phyloP scores from a whole-genome alignment of 1,284 basidiomycete genomes.

The Fomitopsis schrenkii region DNA sequence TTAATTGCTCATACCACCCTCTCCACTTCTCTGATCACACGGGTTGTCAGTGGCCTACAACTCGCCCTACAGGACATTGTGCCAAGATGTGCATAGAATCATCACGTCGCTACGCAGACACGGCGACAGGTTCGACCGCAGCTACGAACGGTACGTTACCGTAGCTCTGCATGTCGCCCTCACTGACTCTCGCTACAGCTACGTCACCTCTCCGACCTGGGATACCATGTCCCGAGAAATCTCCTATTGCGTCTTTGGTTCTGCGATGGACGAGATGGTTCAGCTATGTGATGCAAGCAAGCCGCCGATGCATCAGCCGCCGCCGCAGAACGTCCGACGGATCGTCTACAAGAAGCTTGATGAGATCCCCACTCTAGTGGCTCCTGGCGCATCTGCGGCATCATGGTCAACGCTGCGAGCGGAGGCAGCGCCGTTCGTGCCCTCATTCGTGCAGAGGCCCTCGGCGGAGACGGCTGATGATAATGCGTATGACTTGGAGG shows the following conservation, averaged over 20 bases:
- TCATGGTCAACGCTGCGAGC: constrained; percentile 10
- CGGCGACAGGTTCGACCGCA: constrained; percentile 14
- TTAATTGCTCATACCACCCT: not conserved
- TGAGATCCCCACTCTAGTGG: constrained; percentile 21
- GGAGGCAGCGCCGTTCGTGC: constrained; percentile 19
- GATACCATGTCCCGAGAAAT: constrained; percentile 27
- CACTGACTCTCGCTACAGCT: constrained; percentile 25
- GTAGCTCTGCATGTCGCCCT: not conserved
- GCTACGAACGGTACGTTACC: constrained; percentile 9
- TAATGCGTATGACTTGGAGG: constrained; percentile 1
- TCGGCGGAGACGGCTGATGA: not conserved
- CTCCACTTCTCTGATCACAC: not conserved
- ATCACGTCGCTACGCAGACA: constrained; percentile 25
- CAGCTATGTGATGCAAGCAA: constrained; percentile 24
- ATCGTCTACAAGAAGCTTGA: constrained; percentile 28
- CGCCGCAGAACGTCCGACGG: constrained; percentile 22
- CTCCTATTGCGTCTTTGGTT: constrained; percentile 19
- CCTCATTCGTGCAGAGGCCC: not conserved
- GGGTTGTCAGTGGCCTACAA: constrained; percentile 38
- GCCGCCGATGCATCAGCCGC: not conserved
- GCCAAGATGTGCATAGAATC: constrained; percentile 22
- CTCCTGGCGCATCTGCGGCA: constrained; percentile 1
- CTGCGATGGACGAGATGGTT: constrained; percentile 37
- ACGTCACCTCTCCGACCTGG: constrained; percentile 33
- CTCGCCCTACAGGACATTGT: constrained; percentile 18